A percentile compares a stretch with the other conserved stretches of the same genome.
Evolutionary conservation across 495 filamentous ascomycete genomes (phyloP).

Genomic region (Penicillium alfredii): DNA sequence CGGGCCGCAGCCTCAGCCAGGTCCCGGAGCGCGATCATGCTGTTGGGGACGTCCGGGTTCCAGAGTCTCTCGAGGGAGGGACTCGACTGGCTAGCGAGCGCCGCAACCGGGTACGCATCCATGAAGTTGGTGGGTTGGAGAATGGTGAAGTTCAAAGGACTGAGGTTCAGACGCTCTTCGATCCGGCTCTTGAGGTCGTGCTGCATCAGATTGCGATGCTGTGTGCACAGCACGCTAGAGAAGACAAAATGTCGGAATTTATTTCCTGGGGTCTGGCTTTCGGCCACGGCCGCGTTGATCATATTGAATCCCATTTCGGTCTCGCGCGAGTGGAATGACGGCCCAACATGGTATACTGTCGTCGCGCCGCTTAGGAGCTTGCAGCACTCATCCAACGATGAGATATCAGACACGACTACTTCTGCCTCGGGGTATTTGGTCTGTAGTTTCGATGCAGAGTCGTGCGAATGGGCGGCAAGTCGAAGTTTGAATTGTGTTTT

Average conservation of each 20-base stretch:
- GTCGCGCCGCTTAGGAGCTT: slow-evolving; percentile 17
- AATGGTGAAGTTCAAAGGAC: slow-evolving; percentile 26
- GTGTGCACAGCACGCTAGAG: slow-evolving; percentile 22
- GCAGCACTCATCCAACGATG: slow-evolving; percentile 9
- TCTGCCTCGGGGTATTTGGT: slow-evolving; percentile 18
- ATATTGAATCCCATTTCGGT: slow-evolving; percentile 26
- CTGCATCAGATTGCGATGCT: slow-evolving; percentile 28
- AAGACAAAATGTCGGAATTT: slow-evolving; percentile 25
- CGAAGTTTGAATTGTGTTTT: slow-evolving; percentile 21
- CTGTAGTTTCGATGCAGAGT: slow-evolving; percentile 9
- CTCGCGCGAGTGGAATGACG: slow-evolving; percentile 24
- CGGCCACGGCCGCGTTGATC: slow-evolving; percentile 23
- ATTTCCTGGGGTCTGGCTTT: slow-evolving; percentile 3
- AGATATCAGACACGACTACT: slow-evolving; percentile 20
- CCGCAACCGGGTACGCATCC: slow-evolving; percentile 20
- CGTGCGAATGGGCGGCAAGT: slow-evolving; percentile 18
- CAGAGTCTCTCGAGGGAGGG: slow-evolving; percentile 11
- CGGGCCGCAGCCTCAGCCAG: slow-evolving; percentile 15
- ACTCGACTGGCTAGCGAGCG: slow-evolving; percentile 12
- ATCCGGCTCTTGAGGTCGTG: slow-evolving; percentile 31
- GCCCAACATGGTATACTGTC: slow-evolving; percentile 10
- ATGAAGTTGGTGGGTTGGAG: slow-evolving; percentile 31
- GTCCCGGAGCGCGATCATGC: slow-evolving; percentile 20
- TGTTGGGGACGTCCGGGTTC: slow-evolving; percentile 13
- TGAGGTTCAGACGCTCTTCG: slow-evolving; percentile 27